Evolutionary conservation across 163 green algal species (phyloP), one percentile per base, ranked within the genome.

Genomic region (Coccomyxa subellipsoidea): DNA sequence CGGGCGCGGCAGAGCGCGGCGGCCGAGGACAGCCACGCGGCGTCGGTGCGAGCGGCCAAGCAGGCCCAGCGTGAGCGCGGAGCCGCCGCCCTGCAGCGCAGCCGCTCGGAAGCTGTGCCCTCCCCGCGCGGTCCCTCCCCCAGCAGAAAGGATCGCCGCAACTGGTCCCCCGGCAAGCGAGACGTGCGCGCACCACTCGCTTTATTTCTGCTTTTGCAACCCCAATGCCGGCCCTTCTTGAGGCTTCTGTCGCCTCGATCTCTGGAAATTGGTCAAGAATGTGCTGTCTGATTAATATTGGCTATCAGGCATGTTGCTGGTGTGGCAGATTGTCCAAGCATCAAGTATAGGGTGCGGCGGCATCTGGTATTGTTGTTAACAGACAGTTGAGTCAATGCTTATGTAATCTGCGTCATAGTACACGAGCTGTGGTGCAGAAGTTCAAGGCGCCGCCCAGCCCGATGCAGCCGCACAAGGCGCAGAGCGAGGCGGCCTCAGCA

Each of bases 1-100:
- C 85, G 90, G n/a, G 59, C 38, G 38, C 73, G 72, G 73, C 73
- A 83, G 27, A 86, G 69, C 69, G 34, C 37, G 0, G 47, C 39
- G 40, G 27, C 54, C 39, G 82, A 86, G 77, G 78, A 86, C 15
- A n/a, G 34, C 7, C 18, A 29, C n/a, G 79, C 69, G 38, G 29
- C 39, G 8, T 39, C n/a, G 69, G 40, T 39, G 29, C 39, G 40
- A 27, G 36, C 27, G 29, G 39, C 76, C 27, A 80, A 39, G 29
- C 40, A 39, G 15, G 34, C 54, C 0, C 54, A 77, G 35, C 40
- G 53, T 6, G 36, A 38, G 77, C 77, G 31, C 29, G 38, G 35
- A 10, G 27, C 32, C 34, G 39, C 76, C 29, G 29, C 38, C 76
- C 32, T 79, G 32, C 34, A 54, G 36, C 72, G 35, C 72, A 40